These are phyloP conservation scores for Turnera subulata DNA, from an alignment of 345 rosid species.

Conservation along the genomic window DNA sequence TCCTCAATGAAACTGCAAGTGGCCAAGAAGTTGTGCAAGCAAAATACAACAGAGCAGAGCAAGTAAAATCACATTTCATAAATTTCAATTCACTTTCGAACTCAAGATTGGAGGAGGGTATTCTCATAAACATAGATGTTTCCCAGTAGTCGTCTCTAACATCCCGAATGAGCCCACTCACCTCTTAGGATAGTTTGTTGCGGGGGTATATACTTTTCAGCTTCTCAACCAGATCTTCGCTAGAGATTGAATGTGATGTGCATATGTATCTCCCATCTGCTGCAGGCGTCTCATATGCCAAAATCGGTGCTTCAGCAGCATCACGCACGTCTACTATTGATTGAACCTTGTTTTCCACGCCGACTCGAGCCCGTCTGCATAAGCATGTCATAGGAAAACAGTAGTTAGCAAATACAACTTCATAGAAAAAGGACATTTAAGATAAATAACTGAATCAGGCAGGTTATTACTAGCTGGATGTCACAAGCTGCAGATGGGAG, in stretches of 20 bases:
- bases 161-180: neutral
- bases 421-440: no score
- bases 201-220: constrained; percentile 17
- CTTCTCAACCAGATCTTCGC: constrained; percentile 20
- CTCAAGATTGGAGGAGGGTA: no score
- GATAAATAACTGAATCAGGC: no score
- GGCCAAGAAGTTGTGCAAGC: neutral
- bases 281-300: constrained; percentile 23
- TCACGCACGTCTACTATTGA: constrained; percentile 34
- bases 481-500: no score
- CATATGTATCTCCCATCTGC: constrained; percentile 34
- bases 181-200: constrained; percentile 22
- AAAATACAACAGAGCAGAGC: no score
- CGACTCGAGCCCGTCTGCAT: constrained; percentile 40
- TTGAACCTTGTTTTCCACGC: constrained; percentile 29
- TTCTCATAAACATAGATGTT: no score
- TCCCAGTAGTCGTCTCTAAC: no score
- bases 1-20: constrained; percentile 14
- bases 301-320: constrained; percentile 22
- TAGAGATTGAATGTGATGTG: constrained; percentile 14
- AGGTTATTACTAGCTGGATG: no score
- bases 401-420: no score
- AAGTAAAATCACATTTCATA: no score
- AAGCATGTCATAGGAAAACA: neutral
- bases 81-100: no score